A percentile compares a stretch with the other conserved stretches of the same genome.
These are phyloP conservation scores for Phytophthora pluvialis DNA, from an alignment of 352 stramenopile species.

Conservation along the genomic window DNA sequence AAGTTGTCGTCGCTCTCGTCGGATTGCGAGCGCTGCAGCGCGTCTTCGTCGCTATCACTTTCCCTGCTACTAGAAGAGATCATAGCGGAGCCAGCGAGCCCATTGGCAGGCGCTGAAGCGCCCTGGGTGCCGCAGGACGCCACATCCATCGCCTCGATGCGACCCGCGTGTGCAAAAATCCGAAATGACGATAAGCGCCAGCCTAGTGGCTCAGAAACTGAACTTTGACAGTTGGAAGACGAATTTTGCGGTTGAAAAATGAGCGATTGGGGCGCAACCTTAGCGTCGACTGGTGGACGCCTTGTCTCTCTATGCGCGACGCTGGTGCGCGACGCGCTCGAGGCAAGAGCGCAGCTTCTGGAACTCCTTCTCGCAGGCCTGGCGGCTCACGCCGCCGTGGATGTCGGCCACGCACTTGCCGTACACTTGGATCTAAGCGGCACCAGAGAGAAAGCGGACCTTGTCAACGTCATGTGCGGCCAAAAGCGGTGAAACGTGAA, in stretches of 20 bases:
- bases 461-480: slow-evolving; percentile 2
- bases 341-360: slow-evolving; percentile 76
- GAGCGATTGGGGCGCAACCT: not conserved
- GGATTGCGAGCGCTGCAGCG: slow-evolving; percentile 9
- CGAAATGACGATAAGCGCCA: slow-evolving; percentile 23
- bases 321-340: slow-evolving; percentile 51
- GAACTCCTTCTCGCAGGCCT: slow-evolving; percentile 77
- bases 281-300: too few species aligned
- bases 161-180: slow-evolving; percentile 25
- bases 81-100: not conserved
- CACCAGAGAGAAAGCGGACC: not conserved
- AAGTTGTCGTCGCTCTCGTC: slow-evolving; percentile 32
- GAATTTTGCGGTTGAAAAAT: not conserved
- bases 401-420: slow-evolving; percentile 78
- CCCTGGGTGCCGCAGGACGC: slow-evolving; percentile 11
- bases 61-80: slow-evolving; percentile 19
- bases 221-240: too few species aligned
- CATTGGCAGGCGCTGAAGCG: slow-evolving; percentile 2
- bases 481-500: not conserved
- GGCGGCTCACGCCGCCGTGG: slow-evolving; percentile 52
- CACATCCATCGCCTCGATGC: slow-evolving; percentile 30
- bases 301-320: slow-evolving; percentile 28
- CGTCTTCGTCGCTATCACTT: slow-evolving; percentile 21
- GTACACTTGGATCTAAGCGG: slow-evolving; percentile 75
- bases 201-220: too few species aligned